Conservation (phyloP, 2,329 filamentous ascomycete genomes). For the Clonostachys chloroleuca region DNA sequence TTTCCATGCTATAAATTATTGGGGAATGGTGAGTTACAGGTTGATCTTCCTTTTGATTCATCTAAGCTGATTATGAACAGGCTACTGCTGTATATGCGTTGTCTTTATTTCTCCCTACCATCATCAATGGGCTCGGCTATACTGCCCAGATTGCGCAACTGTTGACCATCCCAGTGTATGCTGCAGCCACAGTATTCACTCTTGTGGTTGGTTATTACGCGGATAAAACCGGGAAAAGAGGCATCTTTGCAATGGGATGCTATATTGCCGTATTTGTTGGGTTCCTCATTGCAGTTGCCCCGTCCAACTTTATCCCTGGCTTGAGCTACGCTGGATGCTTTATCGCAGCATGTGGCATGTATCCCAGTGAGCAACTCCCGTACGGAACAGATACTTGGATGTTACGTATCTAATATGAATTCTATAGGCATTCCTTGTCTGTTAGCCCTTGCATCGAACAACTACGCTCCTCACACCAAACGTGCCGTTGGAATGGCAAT, state of each 20-base stretch:
- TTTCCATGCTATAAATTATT: constrained; percentile 26
- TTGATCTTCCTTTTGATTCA: not conserved
- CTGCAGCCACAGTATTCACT: constrained; percentile 52
- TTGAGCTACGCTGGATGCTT: constrained; percentile 3
- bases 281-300: constrained; percentile 1
- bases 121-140: constrained; percentile 37
- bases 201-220: constrained; percentile 49
- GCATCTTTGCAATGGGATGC: constrained; percentile 1
- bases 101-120: constrained; percentile 60
- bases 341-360: constrained; percentile 4
- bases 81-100: constrained; percentile 11
- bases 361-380: constrained; percentile 6
- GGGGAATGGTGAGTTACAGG: constrained; percentile 18
- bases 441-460: constrained; percentile 76
- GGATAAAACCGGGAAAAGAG: constrained; percentile 32
- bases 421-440: constrained; percentile 67
- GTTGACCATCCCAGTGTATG: constrained; percentile 59
- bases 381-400: constrained; percentile 6
- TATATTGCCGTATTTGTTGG: not conserved
- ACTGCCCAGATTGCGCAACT: constrained; percentile 14
- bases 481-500: constrained; percentile 60
- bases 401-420: constrained; percentile 1
- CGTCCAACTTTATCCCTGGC: constrained; percentile 3
- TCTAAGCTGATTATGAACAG: not conserved
- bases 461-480: constrained; percentile 65